Percentiles rank a stretch among this genome's conserved stretches.
These are phyloP conservation scores for Globisporangium okanoganense DNA, from an alignment of 352 stramenopile species.

Conservation along the genomic window DNA sequence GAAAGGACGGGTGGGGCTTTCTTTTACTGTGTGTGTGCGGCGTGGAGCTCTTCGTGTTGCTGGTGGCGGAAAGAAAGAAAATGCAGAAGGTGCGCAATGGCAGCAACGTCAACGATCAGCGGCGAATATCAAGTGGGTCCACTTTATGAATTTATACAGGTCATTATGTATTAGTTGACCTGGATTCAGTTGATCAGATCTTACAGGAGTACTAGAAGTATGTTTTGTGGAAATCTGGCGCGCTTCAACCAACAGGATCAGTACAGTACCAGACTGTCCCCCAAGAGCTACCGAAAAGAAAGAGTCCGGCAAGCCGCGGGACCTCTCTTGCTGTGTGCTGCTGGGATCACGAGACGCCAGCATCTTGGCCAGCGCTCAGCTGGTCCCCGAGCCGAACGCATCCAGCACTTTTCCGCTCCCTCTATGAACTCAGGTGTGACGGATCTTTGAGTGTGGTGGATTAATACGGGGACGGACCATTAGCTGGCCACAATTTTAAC, in stretches of 20 bases:
- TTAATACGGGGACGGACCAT: neutral
- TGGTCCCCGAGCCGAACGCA: neutral
- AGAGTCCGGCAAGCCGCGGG: neutral
- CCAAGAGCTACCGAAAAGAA: neutral
- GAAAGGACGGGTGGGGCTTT: neutral
- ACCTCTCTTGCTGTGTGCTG: neutral
- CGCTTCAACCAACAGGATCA: slow-evolving; percentile 7
- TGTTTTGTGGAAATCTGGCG: neutral
- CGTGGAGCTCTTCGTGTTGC: neutral
- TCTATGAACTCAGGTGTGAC: too few species aligned
- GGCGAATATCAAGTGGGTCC: neutral
- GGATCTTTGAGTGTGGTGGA: too few species aligned
- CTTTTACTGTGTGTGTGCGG: too few species aligned
- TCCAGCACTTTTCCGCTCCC: too few species aligned
- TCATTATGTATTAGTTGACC: neutral
- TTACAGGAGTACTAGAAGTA: neutral
- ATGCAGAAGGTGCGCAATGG: neutral
- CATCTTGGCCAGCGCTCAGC: neutral
- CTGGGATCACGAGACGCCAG: neutral
- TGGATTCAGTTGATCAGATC: neutral
- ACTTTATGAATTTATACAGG: neutral
- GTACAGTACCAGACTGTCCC: slow-evolving; percentile 8
- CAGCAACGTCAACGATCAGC: neutral
- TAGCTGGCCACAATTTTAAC: neutral
- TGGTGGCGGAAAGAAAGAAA: neutral